A percentile compares a stretch with the other conserved stretches of the same genome.
These are phyloP conservation scores for Naganishia kalamii DNA, from an alignment of 768 basidiomycete genomes.

Conservation along the genomic window DNA sequence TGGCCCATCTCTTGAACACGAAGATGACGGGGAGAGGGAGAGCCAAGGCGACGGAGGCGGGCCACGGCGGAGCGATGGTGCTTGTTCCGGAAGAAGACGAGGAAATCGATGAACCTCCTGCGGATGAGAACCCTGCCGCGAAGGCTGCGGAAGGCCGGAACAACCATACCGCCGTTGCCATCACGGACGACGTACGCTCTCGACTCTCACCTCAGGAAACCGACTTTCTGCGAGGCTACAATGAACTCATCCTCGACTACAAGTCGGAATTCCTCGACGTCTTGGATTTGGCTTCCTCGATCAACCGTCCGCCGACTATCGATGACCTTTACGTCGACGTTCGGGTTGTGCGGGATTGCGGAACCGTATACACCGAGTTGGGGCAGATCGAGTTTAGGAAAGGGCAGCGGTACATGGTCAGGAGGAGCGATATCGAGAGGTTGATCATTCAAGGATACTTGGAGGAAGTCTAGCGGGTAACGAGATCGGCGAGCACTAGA, in stretches of 20 bases:
- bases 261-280: constrained; percentile 76
- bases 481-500: too few species aligned
- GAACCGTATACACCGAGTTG: constrained; percentile 82
- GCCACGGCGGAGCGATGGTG: constrained; percentile 16
- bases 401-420: constrained; percentile 82
- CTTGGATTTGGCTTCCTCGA: constrained; percentile 71
- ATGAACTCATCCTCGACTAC: constrained; percentile 72
- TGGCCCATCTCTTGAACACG: constrained; percentile 65
- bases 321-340: constrained; percentile 85
- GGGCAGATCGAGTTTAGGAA: constrained; percentile 82
- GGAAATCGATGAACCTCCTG: constrained; percentile 7
- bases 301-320: constrained; percentile 54
- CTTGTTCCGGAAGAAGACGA: constrained; percentile 11
- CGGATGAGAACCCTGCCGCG: not conserved
- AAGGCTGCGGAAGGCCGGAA: constrained; percentile 5
- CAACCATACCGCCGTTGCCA: not conserved
- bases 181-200: constrained; percentile 35
- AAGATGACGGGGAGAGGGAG: constrained; percentile 12
- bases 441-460: constrained; percentile 88
- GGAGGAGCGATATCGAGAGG: constrained; percentile 83
- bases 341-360: constrained; percentile 78
- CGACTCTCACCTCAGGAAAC: constrained; percentile 50
- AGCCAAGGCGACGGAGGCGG: constrained; percentile 1
- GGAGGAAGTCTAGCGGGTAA: constrained; percentile 63
- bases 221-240: constrained; percentile 77